Conservation (phyloP, 2,329 filamentous ascomycete species). For the Fusarium nisikadoi region DNA sequence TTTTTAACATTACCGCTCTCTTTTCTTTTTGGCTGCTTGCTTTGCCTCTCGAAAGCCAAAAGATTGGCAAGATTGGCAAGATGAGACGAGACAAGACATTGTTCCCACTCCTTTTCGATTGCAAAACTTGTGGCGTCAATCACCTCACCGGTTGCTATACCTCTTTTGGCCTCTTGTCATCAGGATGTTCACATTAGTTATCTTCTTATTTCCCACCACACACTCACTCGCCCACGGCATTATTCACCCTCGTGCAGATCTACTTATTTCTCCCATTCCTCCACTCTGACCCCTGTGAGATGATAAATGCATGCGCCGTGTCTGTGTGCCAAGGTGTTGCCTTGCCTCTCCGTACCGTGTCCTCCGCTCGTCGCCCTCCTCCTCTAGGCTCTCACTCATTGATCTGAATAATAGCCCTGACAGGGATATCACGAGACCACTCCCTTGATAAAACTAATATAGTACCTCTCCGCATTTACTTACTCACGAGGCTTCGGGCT, state of each 20-base stretch:
- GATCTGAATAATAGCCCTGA: conserved; percentile 22
- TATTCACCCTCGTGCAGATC: conserved; percentile 27
- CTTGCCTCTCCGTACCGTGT: conserved; percentile 13
- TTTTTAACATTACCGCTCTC: not conserved
- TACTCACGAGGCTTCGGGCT: conserved; percentile 23
- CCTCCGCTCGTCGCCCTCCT: conserved; percentile 1
- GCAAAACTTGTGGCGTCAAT: conserved; percentile 44
- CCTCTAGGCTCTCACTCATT: conserved; percentile 6
- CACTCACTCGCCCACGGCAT: conserved; percentile 7
- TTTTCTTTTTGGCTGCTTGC: not conserved
- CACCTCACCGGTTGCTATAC: conserved; percentile 41
- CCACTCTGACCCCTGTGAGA: conserved; percentile 7
- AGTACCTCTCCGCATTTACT: conserved; percentile 25
- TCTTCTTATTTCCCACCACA: conserved; percentile 25
- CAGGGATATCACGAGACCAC: conserved; percentile 26
- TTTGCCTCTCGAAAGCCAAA: conserved; percentile 10
- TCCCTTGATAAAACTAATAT: conserved; percentile 3
- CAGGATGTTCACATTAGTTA: conserved; percentile 26
- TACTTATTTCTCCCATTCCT: conserved; percentile 24
- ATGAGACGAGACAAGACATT: conserved; percentile 3
- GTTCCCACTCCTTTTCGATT: conserved; percentile 36
- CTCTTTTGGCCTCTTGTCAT: conserved; percentile 19
- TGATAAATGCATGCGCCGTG: not conserved
- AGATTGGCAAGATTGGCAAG: conserved; percentile 28
- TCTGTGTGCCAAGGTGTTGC: conserved; percentile 10